These are phyloP conservation scores for Cucurbita maxima DNA, from an alignment of 306 rosid species.

Conservation along the genomic window DNA sequence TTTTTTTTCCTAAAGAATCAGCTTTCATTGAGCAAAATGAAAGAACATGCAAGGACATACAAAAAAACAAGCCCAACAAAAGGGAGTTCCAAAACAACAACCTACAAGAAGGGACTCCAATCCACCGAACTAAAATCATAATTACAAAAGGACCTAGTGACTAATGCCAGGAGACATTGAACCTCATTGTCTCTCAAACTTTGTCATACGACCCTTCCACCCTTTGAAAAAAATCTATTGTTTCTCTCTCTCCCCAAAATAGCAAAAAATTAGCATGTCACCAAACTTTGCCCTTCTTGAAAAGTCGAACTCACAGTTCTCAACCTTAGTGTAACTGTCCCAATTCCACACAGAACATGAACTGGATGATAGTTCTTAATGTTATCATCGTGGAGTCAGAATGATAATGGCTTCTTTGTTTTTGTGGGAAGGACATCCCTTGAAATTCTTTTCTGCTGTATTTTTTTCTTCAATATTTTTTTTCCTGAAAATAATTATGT, in stretches of 20 bases:
- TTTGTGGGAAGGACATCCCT: background rate
- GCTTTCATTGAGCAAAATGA: background rate
- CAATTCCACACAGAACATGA: background rate
- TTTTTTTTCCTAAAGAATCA: background rate
- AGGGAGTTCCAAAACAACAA: background rate
- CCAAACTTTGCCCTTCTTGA: background rate
- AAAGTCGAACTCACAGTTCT: background rate
- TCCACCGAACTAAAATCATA: background rate
- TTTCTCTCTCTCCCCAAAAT: background rate
- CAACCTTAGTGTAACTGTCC: background rate
- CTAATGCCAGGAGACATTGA: background rate
- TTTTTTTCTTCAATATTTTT: background rate
- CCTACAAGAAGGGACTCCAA: background rate
- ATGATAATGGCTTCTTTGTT: background rate
- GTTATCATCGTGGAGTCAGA: background rate
- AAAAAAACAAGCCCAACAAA: background rate
- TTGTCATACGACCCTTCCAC: background rate
- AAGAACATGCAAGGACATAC: background rate
- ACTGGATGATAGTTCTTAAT: background rate
- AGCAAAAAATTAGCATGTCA: background rate
- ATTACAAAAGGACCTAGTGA: background rate
- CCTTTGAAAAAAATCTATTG: background rate
- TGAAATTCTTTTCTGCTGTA: background rate
- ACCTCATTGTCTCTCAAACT: background rate
- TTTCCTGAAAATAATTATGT: background rate